Evolutionary conservation across 2,329 filamentous ascomycete genomes (phyloP), one percentile per base, ranked within the genome.

Genomic region (Parascedosporium putredinis): DNA sequence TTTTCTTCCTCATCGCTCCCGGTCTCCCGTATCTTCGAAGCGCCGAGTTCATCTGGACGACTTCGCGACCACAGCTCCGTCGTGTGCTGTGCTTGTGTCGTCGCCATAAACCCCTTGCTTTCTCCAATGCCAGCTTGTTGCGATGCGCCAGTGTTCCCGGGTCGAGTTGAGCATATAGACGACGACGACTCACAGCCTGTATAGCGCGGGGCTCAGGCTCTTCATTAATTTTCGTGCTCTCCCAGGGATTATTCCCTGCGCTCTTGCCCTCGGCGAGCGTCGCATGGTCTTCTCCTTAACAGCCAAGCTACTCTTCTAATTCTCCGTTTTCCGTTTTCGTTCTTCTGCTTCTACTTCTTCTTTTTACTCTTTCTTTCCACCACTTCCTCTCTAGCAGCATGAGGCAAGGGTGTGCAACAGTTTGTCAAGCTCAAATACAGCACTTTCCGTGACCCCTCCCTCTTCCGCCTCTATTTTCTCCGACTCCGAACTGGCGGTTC

Each of bases 131-230:
- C 25, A 50, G n/a, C 27, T 27, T 34, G 25, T 44, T 45, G 47
- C 47, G 31, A 50, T 50, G 47, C 47, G 47, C 38, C 47, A 44
- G 25, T 45, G 22, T 34, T 40, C 9, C 38, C 40, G 24, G 36
- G 16, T 27, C 38, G 38, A 50, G 47, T 50, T 44, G 40, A 50
- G 38, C 47, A 34, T 29, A 45, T 50, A 50, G 47, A 33, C 10
- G 36, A 24, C 25, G 34, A n/a, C 38, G 47, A 22, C 47, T 50
- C 38, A 24, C 14, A 50, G 12, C 47, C 27, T 23, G 38, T 50
- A 34, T 50, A 50, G 47, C 40, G 20, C 33, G 10, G 18, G 23
- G 46, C n/a, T 40, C 24, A 31, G 27, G n/a, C 25, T 16, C 9
- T 24, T 22, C 27, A 10, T 22, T 24, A 16, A 12, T 43, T 12